Conservation (phyloP, 208 protist genomes). For the Trypanosoma cruzi region DNA sequence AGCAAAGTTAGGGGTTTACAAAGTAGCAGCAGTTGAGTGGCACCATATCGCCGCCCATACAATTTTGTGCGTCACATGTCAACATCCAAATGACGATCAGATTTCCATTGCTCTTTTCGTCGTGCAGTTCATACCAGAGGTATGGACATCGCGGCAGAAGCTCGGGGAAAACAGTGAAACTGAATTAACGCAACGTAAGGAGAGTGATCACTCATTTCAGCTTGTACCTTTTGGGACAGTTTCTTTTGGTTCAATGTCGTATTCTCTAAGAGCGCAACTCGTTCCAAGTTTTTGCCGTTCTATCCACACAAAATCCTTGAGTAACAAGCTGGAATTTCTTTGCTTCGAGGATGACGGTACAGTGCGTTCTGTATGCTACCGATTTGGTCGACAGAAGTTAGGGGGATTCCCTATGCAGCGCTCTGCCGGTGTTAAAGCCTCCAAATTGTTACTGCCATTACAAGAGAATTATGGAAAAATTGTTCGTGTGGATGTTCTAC, state of each 20-base stretch:
- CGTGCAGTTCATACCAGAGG: constrained; percentile 46
- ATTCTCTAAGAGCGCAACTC: constrained; percentile 38
- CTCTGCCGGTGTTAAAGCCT: constrained; percentile 37
- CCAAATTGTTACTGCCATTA: constrained; percentile 54
- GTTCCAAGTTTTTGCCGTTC: constrained; percentile 57
- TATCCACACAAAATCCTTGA: constrained; percentile 33
- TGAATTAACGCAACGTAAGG: too few relatives aligned
- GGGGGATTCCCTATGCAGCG: constrained; percentile 67
- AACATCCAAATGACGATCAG: constrained; percentile 37
- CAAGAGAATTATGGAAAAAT: constrained; percentile 55
- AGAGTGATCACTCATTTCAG: constrained; percentile 21
- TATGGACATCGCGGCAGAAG: constrained; percentile 25
- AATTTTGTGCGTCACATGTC: constrained; percentile 76
- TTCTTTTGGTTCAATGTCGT: constrained; percentile 17
- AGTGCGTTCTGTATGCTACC: constrained; percentile 63
- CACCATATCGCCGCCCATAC: constrained; percentile 64
- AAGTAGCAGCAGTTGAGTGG: constrained; percentile 59
- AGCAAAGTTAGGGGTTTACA: constrained; percentile 50
- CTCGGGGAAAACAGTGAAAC: neutral
- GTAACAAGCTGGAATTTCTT: constrained; percentile 69
- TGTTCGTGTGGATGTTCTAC: constrained; percentile 44
- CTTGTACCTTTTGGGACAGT: constrained; percentile 27
- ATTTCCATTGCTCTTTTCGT: constrained; percentile 66
- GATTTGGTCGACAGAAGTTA: constrained; percentile 62
- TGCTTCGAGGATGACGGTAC: constrained; percentile 77